These are phyloP conservation scores for Trichosporon coremiiforme DNA, from an alignment of 1,284 basidiomycete genomes.

Conservation along the genomic window DNA sequence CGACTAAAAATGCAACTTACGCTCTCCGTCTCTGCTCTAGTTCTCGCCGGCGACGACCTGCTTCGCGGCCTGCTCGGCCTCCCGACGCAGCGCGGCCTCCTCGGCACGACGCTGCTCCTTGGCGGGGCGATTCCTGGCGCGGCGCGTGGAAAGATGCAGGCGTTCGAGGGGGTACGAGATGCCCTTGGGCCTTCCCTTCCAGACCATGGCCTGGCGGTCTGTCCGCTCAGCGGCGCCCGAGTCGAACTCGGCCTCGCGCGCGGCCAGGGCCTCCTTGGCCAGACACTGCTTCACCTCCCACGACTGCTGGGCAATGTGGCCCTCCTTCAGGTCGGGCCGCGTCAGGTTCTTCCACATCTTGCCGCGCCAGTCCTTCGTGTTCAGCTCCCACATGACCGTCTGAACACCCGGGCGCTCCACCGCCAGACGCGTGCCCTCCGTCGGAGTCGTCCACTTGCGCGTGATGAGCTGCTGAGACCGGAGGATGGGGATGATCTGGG, in stretches of 20 bases:
- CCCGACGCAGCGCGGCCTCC: slow-evolving; percentile 19
- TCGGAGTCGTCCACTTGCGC: slow-evolving; percentile 26
- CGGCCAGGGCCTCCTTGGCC: not conserved
- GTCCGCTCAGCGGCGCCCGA: slow-evolving; percentile 27
- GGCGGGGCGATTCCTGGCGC: slow-evolving; percentile 31
- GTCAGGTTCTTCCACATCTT: slow-evolving; percentile 18
- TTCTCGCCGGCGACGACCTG: slow-evolving; percentile 17
- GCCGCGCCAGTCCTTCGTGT: not conserved
- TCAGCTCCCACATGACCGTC: slow-evolving; percentile 25
- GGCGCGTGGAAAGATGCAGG: slow-evolving; percentile 43
- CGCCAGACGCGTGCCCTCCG: slow-evolving; percentile 16
- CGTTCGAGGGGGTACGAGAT: slow-evolving; percentile 43
- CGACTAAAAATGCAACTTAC: slow-evolving; percentile 19
- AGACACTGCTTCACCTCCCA: not conserved
- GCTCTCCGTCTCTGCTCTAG: not conserved
- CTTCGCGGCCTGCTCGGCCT: slow-evolving; percentile 16
- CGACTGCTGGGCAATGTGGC: slow-evolving; percentile 18
- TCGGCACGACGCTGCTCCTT: slow-evolving; percentile 38
- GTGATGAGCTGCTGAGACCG: slow-evolving; percentile 43
- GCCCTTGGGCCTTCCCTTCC: slow-evolving; percentile 39
- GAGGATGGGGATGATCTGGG: slow-evolving; percentile 46
- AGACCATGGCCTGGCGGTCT: slow-evolving; percentile 37
- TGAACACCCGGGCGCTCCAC: slow-evolving; percentile 15
- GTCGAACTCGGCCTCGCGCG: slow-evolving; percentile 8
- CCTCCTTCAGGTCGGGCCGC: slow-evolving; percentile 19